A percentile compares a stretch with the other conserved stretches of the same genome.
Evolutionary conservation across 371 early-diverging fungal species (phyloP).

Genomic region (Actinomortierella ambigua): DNA sequence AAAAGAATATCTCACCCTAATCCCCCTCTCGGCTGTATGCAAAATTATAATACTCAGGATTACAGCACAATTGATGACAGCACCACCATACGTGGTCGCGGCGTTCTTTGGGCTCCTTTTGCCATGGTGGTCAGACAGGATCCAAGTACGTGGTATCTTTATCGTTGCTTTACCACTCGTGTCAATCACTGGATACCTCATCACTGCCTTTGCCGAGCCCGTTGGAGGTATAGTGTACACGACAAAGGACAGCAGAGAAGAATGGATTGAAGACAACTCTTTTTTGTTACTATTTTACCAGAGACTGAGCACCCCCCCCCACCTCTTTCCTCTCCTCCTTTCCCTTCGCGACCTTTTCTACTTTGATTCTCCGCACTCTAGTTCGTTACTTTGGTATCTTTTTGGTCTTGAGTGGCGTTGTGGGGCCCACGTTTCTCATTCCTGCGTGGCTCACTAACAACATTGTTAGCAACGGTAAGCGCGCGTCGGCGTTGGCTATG

Average conservation of each 20-base stretch:
- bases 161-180: slow-evolving; percentile 15
- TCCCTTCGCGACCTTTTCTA: too few species aligned
- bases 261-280: too few species aligned
- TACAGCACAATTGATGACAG: slow-evolving; percentile 26
- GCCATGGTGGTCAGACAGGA: slow-evolving; percentile 39
- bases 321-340: too few species aligned
- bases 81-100: slow-evolving; percentile 20
- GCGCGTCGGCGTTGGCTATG: slow-evolving; percentile 62
- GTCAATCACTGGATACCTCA: slow-evolving; percentile 21
- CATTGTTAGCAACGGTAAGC: slow-evolving; percentile 62
- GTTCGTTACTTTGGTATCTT: slow-evolving; percentile 23
- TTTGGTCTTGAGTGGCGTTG: slow-evolving; percentile 22
- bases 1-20: not conserved
- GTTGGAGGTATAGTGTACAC: slow-evolving; percentile 13
- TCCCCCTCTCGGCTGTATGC: not conserved
- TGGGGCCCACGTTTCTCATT: slow-evolving; percentile 12
- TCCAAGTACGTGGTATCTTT: slow-evolving; percentile 29
- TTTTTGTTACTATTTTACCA: not conserved
- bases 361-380: not conserved
- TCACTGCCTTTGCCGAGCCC: slow-evolving; percentile 18
- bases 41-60: slow-evolving; percentile 3
- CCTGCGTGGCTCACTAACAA: slow-evolving; percentile 56
- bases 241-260: not conserved
- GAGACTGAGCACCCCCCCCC: too few species aligned
- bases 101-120: slow-evolving; percentile 14